Conservation (phyloP, 495 filamentous ascomycete genomes). For the Parachaetomium inaequale region DNA sequence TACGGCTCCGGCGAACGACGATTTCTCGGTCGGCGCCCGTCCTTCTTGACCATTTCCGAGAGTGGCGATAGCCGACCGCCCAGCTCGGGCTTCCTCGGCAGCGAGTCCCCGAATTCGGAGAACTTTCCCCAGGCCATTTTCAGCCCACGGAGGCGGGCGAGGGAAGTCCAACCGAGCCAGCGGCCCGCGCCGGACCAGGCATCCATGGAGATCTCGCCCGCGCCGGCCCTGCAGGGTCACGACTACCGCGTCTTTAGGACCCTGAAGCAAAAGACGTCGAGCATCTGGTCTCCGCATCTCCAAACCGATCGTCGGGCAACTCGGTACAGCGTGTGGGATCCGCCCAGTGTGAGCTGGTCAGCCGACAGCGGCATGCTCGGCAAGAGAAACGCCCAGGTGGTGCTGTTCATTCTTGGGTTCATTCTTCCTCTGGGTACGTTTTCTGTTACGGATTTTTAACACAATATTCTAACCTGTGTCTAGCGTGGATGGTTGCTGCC, state of each 20-base stretch:
- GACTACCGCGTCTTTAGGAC: slow-evolving; percentile 28
- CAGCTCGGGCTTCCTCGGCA: slow-evolving; percentile 37
- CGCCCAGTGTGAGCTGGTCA: slow-evolving; percentile 65
- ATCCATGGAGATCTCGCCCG: slow-evolving; percentile 35
- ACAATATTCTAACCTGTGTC: slow-evolving; percentile 13
- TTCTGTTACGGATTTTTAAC: neutral
- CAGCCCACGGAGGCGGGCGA: slow-evolving; percentile 51
- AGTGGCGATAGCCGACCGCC: slow-evolving; percentile 38
- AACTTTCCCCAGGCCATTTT: slow-evolving; percentile 48
- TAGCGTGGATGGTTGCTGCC: slow-evolving; percentile 82
- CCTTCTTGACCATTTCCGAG: slow-evolving; percentile 40
- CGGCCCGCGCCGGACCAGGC: slow-evolving; percentile 25
- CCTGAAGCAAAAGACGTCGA: slow-evolving; percentile 48
- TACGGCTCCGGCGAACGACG: slow-evolving; percentile 54
- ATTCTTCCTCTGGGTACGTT: slow-evolving; percentile 73
- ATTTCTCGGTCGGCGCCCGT: slow-evolving; percentile 39
- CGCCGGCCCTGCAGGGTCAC: slow-evolving; percentile 18
- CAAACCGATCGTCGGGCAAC: slow-evolving; percentile 57
- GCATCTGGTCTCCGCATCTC: slow-evolving; percentile 73
- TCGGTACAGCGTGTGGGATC: slow-evolving; percentile 59
- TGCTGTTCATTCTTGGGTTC: slow-evolving; percentile 86
- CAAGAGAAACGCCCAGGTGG: slow-evolving; percentile 73
- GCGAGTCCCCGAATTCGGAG: slow-evolving; percentile 44
- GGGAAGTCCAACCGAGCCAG: slow-evolving; percentile 30
- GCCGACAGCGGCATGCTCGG: slow-evolving; percentile 57